A percentile compares a stretch with the other conserved stretches of the same genome.
phyloP scores from a whole-genome alignment of 140 eudicot genomes.

The Senecio squalidus region DNA sequence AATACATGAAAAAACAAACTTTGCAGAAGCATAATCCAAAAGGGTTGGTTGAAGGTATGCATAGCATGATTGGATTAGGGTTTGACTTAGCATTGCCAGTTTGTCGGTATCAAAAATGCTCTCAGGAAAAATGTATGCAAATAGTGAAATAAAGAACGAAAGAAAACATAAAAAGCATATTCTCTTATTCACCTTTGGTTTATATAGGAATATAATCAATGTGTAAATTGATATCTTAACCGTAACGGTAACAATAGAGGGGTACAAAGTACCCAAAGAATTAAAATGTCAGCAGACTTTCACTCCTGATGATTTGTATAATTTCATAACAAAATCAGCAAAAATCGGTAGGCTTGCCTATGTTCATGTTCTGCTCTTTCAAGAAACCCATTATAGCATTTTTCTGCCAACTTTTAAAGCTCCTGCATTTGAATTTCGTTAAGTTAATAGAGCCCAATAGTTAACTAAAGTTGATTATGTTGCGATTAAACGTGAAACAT shows the following conservation, averaged over 20 bases:
- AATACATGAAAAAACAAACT: no score
- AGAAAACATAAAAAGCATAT: not conserved
- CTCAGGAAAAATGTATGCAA: not conserved
- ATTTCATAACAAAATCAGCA: slow-evolving; percentile 20
- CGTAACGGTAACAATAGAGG: not conserved
- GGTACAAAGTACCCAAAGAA: slow-evolving; percentile 16
- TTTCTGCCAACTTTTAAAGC: slow-evolving; percentile 77
- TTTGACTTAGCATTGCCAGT: no score
- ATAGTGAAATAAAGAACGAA: not conserved
- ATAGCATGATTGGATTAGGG: no score
- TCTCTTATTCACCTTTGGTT: slow-evolving; percentile 12
- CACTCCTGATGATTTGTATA: not conserved
- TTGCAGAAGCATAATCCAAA: no score
- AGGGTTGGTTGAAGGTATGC: no score
- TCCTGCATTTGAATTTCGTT: slow-evolving; percentile 38
- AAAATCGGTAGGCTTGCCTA: slow-evolving; percentile 55
- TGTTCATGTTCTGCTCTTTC: slow-evolving; percentile 45
- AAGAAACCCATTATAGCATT: slow-evolving; percentile 44
- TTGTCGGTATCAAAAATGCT: no score
- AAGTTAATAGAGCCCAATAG: slow-evolving; percentile 1
- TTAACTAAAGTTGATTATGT: not conserved
- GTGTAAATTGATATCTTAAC: slow-evolving; percentile 12
- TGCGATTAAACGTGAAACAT: not conserved
- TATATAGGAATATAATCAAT: not conserved
- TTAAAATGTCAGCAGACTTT: not conserved